Conservation (phyloP, 2,329 filamentous ascomycete genomes). For the Calonectria multiphialidica region DNA sequence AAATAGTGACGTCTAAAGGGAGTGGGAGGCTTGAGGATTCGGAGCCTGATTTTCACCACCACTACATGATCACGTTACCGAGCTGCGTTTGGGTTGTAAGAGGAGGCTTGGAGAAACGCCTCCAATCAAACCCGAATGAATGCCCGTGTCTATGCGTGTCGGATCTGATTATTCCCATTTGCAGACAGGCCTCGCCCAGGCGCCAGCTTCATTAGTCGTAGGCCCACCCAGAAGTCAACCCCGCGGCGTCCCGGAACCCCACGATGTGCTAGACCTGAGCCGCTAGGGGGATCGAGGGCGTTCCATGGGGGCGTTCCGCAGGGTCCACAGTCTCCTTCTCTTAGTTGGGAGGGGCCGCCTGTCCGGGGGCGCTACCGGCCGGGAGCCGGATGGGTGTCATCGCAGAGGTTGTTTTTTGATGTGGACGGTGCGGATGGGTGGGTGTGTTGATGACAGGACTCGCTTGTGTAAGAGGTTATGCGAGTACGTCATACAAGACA, state of each 20-base stretch:
- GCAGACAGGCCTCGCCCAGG: not conserved
- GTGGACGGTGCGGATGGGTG: not conserved
- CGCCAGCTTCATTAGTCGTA: not conserved
- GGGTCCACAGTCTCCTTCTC: constrained; percentile 14
- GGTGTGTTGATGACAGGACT: not conserved
- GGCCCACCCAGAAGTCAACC: constrained; percentile 15
- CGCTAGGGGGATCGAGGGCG: constrained; percentile 25
- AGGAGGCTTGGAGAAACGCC: not conserved
- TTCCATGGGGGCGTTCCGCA: constrained; percentile 32
- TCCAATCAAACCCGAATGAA: not conserved
- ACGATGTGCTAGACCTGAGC: constrained; percentile 34
- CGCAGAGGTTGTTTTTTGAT: not conserved
- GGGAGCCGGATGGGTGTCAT: constrained; percentile 7
- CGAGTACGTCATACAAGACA: not conserved
- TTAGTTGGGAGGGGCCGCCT: not conserved
- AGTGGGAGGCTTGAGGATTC: not conserved
- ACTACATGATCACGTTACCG: constrained; percentile 35
- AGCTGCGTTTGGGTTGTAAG: not conserved
- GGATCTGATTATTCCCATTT: constrained; percentile 7
- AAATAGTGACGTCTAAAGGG: not conserved
- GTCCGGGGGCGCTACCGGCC: constrained; percentile 14
- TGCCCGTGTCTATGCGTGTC: not conserved
- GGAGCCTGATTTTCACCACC: constrained; percentile 29
- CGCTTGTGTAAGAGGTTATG: not conserved
- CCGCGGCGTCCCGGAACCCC: constrained; percentile 40